Percentiles rank a stretch among this genome's conserved stretches.
phyloP scores from a whole-genome alignment of 2,329 filamentous ascomycete genomes.

The Epichloe baconii region DNA sequence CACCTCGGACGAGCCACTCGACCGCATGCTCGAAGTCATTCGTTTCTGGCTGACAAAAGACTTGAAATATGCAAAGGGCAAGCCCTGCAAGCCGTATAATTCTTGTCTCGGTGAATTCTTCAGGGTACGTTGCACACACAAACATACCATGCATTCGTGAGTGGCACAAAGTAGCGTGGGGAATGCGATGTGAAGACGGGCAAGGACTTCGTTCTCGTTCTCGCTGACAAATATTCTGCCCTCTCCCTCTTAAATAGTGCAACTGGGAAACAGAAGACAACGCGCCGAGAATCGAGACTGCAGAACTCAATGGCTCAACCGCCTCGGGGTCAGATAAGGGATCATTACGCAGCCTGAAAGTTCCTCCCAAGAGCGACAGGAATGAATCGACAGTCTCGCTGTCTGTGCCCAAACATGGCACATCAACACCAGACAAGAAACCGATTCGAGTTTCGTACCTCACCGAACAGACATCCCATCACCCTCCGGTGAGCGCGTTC shows the following conservation, averaged over 20 bases:
- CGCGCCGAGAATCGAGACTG: slow-evolving; percentile 49
- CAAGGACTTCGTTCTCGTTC: neutral
- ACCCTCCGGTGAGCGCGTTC: slow-evolving; percentile 93
- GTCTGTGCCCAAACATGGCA: slow-evolving; percentile 35
- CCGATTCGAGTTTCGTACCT: slow-evolving; percentile 79
- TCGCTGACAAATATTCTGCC: slow-evolving; percentile 1
- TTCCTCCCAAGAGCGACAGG: slow-evolving; percentile 28
- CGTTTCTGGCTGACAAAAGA: slow-evolving; percentile 99
- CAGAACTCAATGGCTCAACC: slow-evolving; percentile 20
- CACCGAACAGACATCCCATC: slow-evolving; percentile 95
- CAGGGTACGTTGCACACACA: slow-evolving; percentile 42
- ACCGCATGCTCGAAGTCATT: slow-evolving; percentile 87
- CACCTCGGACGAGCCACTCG: slow-evolving; percentile 79
- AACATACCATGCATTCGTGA: neutral
- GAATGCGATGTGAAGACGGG: neutral
- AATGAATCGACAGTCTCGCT: slow-evolving; percentile 35
- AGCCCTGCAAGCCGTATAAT: slow-evolving; percentile 98
- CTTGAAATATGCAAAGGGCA: slow-evolving; percentile 96
- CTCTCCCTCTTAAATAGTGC: slow-evolving; percentile 41
- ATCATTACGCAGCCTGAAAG: slow-evolving; percentile 35
- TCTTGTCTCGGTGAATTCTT: slow-evolving; percentile 96
- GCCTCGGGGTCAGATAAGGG: slow-evolving; percentile 25
- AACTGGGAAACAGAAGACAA: slow-evolving; percentile 88
- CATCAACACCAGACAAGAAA: slow-evolving; percentile 29
- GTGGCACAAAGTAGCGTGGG: slow-evolving; percentile 7